These are phyloP conservation scores for Galium porrigens DNA, from an alignment of 305 asterid species.

Conservation along the genomic window DNA sequence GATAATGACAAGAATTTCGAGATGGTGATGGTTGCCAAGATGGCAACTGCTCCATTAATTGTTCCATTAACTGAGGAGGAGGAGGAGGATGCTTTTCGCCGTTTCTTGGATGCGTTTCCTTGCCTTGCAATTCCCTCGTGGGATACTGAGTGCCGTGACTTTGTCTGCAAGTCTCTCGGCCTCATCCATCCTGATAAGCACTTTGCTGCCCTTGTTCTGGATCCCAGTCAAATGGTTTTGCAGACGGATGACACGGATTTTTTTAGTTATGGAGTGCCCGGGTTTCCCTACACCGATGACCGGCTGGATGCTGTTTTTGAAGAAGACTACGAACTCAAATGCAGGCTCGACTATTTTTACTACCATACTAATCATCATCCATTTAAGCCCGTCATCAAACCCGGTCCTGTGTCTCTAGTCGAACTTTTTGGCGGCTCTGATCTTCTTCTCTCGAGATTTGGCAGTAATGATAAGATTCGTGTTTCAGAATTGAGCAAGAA, in stretches of 20 bases:
- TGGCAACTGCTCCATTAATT: neutral
- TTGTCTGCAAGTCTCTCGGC: neutral
- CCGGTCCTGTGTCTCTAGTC: too few relatives aligned
- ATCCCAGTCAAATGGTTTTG: neutral
- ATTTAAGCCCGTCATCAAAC: too few relatives aligned
- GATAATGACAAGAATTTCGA: neutral
- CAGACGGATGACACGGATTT: neutral
- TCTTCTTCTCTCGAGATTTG: too few relatives aligned
- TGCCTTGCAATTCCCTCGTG: neutral
- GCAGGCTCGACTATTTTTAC: neutral
- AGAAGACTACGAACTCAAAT: neutral
- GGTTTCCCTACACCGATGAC: neutral
- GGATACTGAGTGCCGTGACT: neutral
- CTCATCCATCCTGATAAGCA: too few relatives aligned
- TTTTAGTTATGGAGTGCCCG: neutral
- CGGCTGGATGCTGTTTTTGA: neutral
- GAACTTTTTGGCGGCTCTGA: too few relatives aligned
- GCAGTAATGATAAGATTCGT: too few relatives aligned
- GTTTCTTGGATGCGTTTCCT: neutral
- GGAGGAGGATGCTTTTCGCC: neutral
- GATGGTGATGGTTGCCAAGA: neutral
- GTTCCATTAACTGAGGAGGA: too few relatives aligned
- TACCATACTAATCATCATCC: too few relatives aligned
- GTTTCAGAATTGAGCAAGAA: too few relatives aligned
- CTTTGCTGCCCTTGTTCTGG: neutral